Base-by-base conservation (phyloP, 768 basidiomycete species). In the Sutorius australiensis region DNA sequence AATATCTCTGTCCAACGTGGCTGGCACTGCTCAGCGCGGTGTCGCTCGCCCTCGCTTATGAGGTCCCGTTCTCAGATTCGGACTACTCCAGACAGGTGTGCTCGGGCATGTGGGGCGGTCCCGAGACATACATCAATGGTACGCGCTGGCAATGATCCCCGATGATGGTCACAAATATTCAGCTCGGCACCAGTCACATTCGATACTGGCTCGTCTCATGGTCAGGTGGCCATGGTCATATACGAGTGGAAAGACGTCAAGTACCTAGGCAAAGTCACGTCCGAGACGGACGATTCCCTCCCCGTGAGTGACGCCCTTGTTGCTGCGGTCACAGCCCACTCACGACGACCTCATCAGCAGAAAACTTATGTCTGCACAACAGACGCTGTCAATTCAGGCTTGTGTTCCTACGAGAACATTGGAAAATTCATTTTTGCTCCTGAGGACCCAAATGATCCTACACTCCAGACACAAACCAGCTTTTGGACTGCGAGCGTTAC, bases 341-440 rank as follows among this genome's bases (percentile, higher is more conserved):
- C 54, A 59, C 40, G 19, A 33, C 21, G 19, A 33, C 53, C 28
- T 59, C 53, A 46, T 62, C 60, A 78, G 73, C 82, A 98, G 93
- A 92, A 87, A 74, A 90, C 89, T 21, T 99, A 92, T 61, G 81
- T 99, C 28, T 99, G 97, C 72, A 98, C 95, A 2, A 81, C 90
- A 2, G 84, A 78, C 53, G 87, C 91, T 19, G 78, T 93, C 37
- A 74, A 78, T 13, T 77, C 79, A 2, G 86, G 87, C 1, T 80
- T 88, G 46, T 99, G 97, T 61, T 72, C 74, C 16, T 65, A 69
- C 32, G 76, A 79, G 17, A 74, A 92, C 57, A 80, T 97, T 17
- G 97, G 97, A n/a, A 80, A 75, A 54, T 99, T 99, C 75, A 97
- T 99, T 60, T 75, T 95, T 50, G 77, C 84, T 62, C 9, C 55